Base-by-base conservation (phyloP, 2,329 filamentous ascomycete species). In the Fusarium multiceps region DNA sequence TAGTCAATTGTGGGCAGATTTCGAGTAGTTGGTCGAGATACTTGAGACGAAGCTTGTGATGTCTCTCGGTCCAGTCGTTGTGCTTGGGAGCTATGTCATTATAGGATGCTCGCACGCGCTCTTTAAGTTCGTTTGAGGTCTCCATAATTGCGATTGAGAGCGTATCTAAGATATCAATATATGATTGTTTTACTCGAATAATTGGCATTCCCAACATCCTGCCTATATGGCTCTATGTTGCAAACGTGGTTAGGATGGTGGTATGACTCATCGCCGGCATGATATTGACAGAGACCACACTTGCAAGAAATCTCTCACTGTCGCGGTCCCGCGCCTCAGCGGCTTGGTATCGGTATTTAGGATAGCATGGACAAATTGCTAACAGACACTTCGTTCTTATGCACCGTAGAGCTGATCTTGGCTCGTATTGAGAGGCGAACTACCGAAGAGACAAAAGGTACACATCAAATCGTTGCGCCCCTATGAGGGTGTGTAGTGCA, bases 11-110 rank as follows among this genome's bases (percentile, higher is more conserved):
- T 18, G 54, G 64, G 3, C 59, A 58, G n/a, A 27, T 10, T 6
- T 6, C 1, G 5, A 46, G 21, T 25, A 69, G 40, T 20, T 58
- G 20, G 0, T 57, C 21, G 10, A 68, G 68, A 18, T 66, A 66
- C 0, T 7, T 13, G 3, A 20, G 16, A 5, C 63, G 56, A 13
- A 66, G 45, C 4, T 43, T 4, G 12, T 66, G 20, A 23, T 66
- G 63, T 2, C 49, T 55, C 12, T 42, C 46, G 0, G 68, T 71
- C 64, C 68, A 71, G n/a, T 21, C 2, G 12, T 71, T 71, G 41
- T 71, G 71, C 10, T 46, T 56, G 9, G 41, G 34, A 4, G 62
- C 56, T 12, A 67, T 60, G 4, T 27, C 48, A 34, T 66, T 55
- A 6, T 66, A 66, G 8, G 63, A 66, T 12, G 34, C 30, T 4